Evolutionary conservation across 768 basidiomycete genomes (phyloP).

Genomic region (Mycena galericulata): DNA sequence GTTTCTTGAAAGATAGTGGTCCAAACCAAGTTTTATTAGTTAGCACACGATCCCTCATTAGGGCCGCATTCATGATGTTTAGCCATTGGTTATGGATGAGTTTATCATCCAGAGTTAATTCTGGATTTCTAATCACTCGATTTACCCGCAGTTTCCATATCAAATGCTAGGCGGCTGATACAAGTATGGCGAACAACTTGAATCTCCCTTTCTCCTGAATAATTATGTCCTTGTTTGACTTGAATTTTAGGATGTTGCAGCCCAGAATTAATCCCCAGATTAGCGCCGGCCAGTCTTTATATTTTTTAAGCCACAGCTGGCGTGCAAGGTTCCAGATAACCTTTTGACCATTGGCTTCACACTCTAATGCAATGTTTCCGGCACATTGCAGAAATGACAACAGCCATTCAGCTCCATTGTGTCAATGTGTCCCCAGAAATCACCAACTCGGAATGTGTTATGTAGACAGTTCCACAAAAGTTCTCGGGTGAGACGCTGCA

Average conservation of each 20-base stretch:
- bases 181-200: too few relatives aligned
- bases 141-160: slow-evolving; percentile 4
- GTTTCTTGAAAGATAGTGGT: too few relatives aligned
- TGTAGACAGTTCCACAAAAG: background rate
- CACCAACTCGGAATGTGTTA: background rate
- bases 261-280: slow-evolving; percentile 1
- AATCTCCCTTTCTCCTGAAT: too few relatives aligned
- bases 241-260: background rate
- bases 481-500: background rate
- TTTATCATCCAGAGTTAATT: background rate
- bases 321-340: background rate
- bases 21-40: too few relatives aligned
- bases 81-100: slow-evolving; percentile 15
- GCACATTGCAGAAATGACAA: background rate
- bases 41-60: background rate
- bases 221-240: background rate
- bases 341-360: background rate
- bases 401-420: background rate
- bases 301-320: background rate
- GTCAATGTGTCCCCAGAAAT: background rate
- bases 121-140: background rate
- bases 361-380: slow-evolving; percentile 4
- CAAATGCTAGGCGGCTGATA: too few relatives aligned
- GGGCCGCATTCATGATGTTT: background rate
- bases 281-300: background rate